Conservation (phyloP, 306 rosid species). For the Vicia faba region DNA sequence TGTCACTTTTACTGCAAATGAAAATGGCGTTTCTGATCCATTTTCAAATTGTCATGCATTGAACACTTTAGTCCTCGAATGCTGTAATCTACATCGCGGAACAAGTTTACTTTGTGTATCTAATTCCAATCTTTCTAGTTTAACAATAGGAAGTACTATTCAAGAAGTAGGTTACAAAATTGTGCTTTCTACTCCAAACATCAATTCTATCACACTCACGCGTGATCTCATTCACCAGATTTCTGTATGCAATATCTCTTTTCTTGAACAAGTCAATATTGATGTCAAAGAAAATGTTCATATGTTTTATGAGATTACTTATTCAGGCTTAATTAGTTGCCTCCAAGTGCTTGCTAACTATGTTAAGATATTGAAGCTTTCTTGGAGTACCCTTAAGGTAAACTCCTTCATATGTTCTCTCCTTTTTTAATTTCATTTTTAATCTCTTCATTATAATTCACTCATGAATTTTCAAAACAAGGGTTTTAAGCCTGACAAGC, state of each 20-base stretch:
- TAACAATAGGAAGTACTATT: conserved; percentile 26
- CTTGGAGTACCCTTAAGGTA: conserved; percentile 2
- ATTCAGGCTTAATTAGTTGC: conserved; percentile 20
- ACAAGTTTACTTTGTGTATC: conserved; percentile 21
- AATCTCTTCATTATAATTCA: no score
- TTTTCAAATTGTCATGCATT: conserved; percentile 30
- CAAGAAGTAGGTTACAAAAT: conserved; percentile 16
- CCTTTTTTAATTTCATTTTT: no score
- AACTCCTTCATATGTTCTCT: not conserved
- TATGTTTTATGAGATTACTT: not conserved
- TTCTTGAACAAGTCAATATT: conserved; percentile 34
- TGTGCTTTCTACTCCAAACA: conserved; percentile 36
- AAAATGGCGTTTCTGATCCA: conserved; percentile 30
- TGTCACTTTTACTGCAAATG: conserved; percentile 12
- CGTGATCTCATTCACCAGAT: conserved; percentile 25
- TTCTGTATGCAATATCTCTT: conserved; percentile 15
- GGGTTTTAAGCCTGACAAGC: no score
- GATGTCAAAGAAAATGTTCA: conserved; percentile 2
- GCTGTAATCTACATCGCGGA: conserved; percentile 1
- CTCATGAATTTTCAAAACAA: no score
- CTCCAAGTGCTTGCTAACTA: conserved; percentile 25
- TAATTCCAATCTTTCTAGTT: conserved; percentile 29
- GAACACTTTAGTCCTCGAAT: conserved; percentile 26
- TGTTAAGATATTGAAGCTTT: conserved; percentile 36
- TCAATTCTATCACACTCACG: not conserved